These are phyloP conservation scores for Tulasnella sp. DNA, from an alignment of 768 basidiomycete species.

Conservation along the genomic window DNA sequence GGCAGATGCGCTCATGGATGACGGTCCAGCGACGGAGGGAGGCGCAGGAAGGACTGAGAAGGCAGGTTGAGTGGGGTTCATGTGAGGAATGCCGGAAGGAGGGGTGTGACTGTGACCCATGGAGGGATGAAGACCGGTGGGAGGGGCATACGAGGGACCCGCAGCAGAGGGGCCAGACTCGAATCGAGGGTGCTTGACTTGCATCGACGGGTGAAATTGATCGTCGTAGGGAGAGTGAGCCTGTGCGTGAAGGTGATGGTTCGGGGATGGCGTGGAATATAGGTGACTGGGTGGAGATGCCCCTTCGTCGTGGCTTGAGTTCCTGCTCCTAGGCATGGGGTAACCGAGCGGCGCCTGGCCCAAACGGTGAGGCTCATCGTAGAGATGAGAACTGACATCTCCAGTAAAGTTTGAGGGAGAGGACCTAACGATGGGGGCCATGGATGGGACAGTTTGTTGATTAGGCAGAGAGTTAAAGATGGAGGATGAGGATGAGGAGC, in stretches of 20 bases:
- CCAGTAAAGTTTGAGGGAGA: background rate
- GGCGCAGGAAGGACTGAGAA: background rate
- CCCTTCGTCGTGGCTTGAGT: background rate
- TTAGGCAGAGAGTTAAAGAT: background rate
- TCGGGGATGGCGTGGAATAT: slow-evolving; percentile 10
- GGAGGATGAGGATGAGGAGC: background rate
- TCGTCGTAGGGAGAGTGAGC: background rate
- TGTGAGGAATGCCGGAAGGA: background rate
- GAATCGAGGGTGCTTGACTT: slow-evolving; percentile 16
- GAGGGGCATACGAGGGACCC: background rate
- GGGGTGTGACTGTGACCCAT: background rate
- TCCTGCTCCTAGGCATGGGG: background rate
- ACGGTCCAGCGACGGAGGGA: background rate
- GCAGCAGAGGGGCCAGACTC: background rate
- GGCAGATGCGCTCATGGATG: background rate
- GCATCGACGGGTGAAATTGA: background rate
- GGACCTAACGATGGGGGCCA: background rate
- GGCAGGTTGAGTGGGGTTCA: background rate
- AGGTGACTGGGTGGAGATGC: background rate
- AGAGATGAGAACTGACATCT: background rate
- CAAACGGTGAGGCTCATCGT: background rate
- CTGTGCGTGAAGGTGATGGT: background rate
- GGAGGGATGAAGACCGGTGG: background rate
- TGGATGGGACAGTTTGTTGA: background rate
- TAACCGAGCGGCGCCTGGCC: background rate